Evolutionary conservation across 1,284 basidiomycete species (phyloP).

Genomic region (Moesziomyces parantarcticus): DNA sequence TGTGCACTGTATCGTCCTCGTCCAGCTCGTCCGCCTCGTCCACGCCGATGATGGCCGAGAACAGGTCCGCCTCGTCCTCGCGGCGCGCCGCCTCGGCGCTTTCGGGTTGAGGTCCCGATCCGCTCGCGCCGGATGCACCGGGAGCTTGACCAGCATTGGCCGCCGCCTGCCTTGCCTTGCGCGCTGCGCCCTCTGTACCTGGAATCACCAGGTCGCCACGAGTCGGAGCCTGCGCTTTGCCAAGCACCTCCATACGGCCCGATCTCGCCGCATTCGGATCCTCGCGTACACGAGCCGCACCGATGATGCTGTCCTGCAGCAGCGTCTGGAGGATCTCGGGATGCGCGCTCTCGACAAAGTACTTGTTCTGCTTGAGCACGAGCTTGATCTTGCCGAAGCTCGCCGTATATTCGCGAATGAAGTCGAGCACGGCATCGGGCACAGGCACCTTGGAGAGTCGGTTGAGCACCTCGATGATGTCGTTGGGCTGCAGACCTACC

Average conservation of each 20-base stretch:
- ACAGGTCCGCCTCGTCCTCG: constrained; percentile 63
- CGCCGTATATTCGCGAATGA: constrained; percentile 64
- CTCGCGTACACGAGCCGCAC: constrained; percentile 54
- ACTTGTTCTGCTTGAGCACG: constrained; percentile 67
- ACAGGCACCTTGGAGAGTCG: constrained; percentile 66
- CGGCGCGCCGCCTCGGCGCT: constrained; percentile 37
- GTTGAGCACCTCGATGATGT: constrained; percentile 89
- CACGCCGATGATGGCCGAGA: constrained; percentile 66
- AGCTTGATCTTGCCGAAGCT: constrained; percentile 68
- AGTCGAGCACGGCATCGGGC: constrained; percentile 61
- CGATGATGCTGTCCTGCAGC: constrained; percentile 63
- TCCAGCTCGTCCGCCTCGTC: constrained; percentile 65
- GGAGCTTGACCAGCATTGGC: constrained; percentile 27
- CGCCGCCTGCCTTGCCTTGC: constrained; percentile 43
- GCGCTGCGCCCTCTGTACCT: constrained; percentile 55
- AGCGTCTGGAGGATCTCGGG: constrained; percentile 64
- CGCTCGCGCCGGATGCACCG: constrained; percentile 22
- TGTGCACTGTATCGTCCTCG: constrained; percentile 67
- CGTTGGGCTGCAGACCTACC: constrained; percentile 95
- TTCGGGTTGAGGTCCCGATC: constrained; percentile 29
- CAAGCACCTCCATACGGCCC: constrained; percentile 49
- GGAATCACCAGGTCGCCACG: constrained; percentile 62
- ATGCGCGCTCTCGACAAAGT: constrained; percentile 67
- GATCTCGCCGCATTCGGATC: constrained; percentile 47
- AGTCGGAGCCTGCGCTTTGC: constrained; percentile 54